phyloP scores from a whole-genome alignment of 2,329 filamentous ascomycete genomes.

The Elsinoe australis region DNA sequence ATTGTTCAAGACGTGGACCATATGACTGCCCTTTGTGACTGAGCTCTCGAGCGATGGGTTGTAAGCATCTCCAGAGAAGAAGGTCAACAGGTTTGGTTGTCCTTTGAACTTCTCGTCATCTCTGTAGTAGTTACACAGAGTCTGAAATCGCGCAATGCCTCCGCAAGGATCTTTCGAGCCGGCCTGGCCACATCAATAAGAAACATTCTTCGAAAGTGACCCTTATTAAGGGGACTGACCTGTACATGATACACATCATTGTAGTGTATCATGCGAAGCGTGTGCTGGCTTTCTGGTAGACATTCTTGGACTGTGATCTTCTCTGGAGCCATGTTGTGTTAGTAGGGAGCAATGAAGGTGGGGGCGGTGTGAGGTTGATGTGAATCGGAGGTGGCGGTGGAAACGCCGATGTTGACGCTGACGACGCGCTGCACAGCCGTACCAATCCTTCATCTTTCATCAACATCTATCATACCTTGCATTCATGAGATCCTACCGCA shows the following conservation, averaged over 20 bases:
- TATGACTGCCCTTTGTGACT: slow-evolving; percentile 79
- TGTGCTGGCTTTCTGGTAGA: slow-evolving; percentile 43
- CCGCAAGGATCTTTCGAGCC: slow-evolving; percentile 74
- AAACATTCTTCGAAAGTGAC: background rate
- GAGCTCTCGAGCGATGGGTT: slow-evolving; percentile 85
- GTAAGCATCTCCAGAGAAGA: slow-evolving; percentile 90
- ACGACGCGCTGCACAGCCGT: slow-evolving; percentile 14
- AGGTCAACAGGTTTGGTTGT: slow-evolving; percentile 61
- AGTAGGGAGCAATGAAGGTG: background rate
- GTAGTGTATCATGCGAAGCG: slow-evolving; percentile 78
- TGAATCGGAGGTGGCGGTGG: slow-evolving; percentile 17
- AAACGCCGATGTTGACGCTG: slow-evolving; percentile 1
- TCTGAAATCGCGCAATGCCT: slow-evolving; percentile 73
- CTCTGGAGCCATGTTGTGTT: slow-evolving; percentile 2
- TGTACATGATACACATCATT: slow-evolving; percentile 90
- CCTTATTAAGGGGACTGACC: background rate
- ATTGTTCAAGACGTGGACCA: slow-evolving; percentile 76
- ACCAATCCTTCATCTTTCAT: background rate
- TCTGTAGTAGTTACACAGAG: slow-evolving; percentile 67
- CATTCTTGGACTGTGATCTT: slow-evolving; percentile 20
- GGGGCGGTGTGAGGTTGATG: slow-evolving; percentile 7
- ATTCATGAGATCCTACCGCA: background rate
- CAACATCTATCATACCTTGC: background rate
- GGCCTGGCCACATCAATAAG: slow-evolving; percentile 35
- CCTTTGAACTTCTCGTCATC: slow-evolving; percentile 51